A percentile compares a stretch with the other conserved stretches of the same genome.
phyloP scores from a whole-genome alignment of 2,329 filamentous ascomycete genomes.

The Trichoderma aggressivum region DNA sequence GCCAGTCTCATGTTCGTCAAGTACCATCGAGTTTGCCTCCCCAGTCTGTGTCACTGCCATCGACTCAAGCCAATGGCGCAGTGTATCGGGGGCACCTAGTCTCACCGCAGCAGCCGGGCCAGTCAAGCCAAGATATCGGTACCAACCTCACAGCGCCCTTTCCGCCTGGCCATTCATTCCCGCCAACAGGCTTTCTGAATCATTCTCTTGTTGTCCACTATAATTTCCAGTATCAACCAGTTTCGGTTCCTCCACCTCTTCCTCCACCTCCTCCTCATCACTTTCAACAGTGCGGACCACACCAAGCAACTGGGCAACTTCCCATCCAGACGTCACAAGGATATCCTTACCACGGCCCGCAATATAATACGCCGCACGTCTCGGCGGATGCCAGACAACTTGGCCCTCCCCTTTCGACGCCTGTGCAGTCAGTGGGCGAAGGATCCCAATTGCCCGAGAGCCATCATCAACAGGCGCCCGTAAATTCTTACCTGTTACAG shows the following conservation, averaged over 20 bases:
- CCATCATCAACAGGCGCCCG: not conserved
- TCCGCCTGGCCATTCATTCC: not conserved
- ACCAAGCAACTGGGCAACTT: not conserved
- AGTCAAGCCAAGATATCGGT: not conserved
- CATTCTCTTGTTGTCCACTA: not conserved
- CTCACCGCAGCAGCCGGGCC: not conserved
- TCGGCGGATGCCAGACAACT: not conserved
- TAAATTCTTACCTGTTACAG: not conserved
- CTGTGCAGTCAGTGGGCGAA: not conserved
- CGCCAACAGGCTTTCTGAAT: not conserved
- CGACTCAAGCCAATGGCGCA: not conserved
- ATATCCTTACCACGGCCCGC: not conserved
- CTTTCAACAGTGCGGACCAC: not conserved
- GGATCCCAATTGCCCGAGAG: not conserved
- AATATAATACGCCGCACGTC: not conserved
- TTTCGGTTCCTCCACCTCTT: too few species aligned
- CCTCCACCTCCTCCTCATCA: not conserved
- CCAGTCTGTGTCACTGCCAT: slow-evolving; percentile 3
- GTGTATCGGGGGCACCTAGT: not conserved
- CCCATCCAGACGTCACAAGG: not conserved
- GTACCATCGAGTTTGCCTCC: not conserved
- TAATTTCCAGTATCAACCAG: not conserved
- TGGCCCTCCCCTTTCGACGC: not conserved
- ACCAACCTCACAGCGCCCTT: not conserved
- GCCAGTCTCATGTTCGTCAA: slow-evolving; percentile 1